Conservation (phyloP, 371 early-diverging fungal genomes). For the Chytridium lagenaria region DNA sequence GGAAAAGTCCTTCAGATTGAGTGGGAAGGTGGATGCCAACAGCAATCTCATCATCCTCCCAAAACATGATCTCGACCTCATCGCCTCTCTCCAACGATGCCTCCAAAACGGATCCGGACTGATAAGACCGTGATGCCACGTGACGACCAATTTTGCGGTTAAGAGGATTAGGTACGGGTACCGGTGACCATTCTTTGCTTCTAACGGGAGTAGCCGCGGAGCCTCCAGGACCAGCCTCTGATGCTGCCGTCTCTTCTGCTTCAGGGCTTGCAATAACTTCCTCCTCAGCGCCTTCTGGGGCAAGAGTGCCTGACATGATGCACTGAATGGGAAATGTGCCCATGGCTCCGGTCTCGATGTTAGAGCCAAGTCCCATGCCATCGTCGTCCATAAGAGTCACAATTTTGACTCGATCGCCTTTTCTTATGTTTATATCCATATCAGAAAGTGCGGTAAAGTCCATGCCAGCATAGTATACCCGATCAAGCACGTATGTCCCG, state of each 20-base stretch:
- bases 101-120: constrained; percentile 16
- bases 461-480: constrained; percentile 4
- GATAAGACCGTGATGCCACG: constrained; percentile 7
- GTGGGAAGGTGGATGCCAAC: constrained; percentile 22
- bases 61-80: constrained; percentile 23
- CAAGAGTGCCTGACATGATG: neutral
- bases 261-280: neutral
- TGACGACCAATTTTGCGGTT: constrained; percentile 17
- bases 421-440: constrained; percentile 16
- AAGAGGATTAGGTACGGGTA: constrained; percentile 13
- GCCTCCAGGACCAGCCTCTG: neutral
- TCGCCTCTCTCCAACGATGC: constrained; percentile 17
- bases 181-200: constrained; percentile 2
- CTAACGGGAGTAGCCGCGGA: neutral
- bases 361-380: constrained; percentile 12
- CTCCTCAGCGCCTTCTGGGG: neutral
- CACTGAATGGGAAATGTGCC: constrained; percentile 7
- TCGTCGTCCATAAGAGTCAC: constrained; percentile 19
- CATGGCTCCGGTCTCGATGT: constrained; percentile 13
- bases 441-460: neutral
- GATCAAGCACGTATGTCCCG: neutral
- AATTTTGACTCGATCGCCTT: constrained; percentile 14
- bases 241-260: neutral
- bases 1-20: constrained; percentile 9
- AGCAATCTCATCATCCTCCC: constrained; percentile 24